Evolutionary conservation across 352 stramenopile species (phyloP), one percentile per base, ranked within the genome.

Genomic region (Phytopythium chamaehyphon): DNA sequence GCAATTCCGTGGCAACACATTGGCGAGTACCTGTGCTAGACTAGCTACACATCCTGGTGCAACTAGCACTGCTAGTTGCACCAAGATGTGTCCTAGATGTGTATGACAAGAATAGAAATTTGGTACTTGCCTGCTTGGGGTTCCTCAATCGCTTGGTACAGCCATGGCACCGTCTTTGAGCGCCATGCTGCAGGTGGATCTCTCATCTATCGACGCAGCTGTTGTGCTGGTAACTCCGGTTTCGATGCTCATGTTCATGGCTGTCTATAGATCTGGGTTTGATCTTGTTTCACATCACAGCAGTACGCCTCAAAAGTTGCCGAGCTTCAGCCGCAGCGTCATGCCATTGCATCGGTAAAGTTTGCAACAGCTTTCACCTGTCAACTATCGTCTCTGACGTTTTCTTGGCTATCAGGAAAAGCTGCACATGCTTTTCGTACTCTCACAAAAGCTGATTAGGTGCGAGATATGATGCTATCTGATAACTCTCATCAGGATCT

Each of bases 361-460:
- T 24, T 16, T 31, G 15, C 16, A 6, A 14, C 21, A 1, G 15
- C 10, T 26, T 40, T 21, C 22, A 24, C 39, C 16, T 8, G 3
- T 47, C 2, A 10, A 10, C 16, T 44, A 18, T 22, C 10, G 3
- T 47, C 33, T 26, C 12, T 14, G 22, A 22, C 3, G 26, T 23
- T 50, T 1, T 12, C 9, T 11, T 16, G 11, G 16, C 42, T 11
- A 8, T 35, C 45, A 72, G 64, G 64, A 69, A 24, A 72, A 72
- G 40, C 19, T 72, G 21, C 60, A 72, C 51, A 72, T 72, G 64
- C 49, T 72, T 11, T 72, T 72, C 53, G 60, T 62, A 24, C 49
- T 72, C 45, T 66, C 64, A 11, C 60, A 72, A 42, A 72, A 72
- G 46, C 40, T 72, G 35, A 40, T 72, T 37, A 69, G 55, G 64